phyloP scores from a whole-genome alignment of 148 eudicot genomes.

The Nepenthes gracilis region DNA sequence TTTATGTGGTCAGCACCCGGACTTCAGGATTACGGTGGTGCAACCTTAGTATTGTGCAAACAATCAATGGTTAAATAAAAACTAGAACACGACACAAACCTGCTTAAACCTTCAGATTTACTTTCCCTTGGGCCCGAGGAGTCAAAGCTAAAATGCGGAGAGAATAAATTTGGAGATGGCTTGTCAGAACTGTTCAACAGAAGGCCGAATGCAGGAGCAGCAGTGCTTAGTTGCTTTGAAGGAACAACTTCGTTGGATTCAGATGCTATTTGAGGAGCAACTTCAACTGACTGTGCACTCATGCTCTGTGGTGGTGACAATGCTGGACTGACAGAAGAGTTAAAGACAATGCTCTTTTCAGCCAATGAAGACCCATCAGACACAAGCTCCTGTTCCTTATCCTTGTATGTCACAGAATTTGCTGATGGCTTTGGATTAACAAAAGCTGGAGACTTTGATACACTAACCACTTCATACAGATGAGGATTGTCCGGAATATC shows the following conservation, averaged over 20 bases:
- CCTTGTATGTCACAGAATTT: constrained; percentile 7
- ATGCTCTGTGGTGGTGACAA: constrained; percentile 15
- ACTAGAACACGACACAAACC: constrained; percentile 24
- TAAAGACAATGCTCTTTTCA: constrained; percentile 13
- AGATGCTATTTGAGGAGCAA: constrained; percentile 18
- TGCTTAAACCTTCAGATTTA: constrained; percentile 23
- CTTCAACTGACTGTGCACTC: constrained; percentile 10
- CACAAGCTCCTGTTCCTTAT: constrained; percentile 11
- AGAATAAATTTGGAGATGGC: constrained; percentile 13
- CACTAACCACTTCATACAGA: constrained; percentile 7
- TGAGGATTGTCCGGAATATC: constrained; percentile 4
- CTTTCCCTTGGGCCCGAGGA: constrained; percentile 14
- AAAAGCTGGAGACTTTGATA: constrained; percentile 10
- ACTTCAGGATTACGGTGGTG: no score
- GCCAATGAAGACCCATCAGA: constrained; percentile 16
- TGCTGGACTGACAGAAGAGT: constrained; percentile 8
- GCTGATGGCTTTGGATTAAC: constrained; percentile 15
- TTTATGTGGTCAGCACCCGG: no score
- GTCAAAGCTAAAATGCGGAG: constrained; percentile 21
- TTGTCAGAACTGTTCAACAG: constrained; percentile 20
- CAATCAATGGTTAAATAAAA: no score
- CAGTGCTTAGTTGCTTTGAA: constrained; percentile 13
- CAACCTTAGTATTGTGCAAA: no score
- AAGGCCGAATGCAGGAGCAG: constrained; percentile 17
- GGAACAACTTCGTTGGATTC: constrained; percentile 13